Conservation (phyloP, 257 asterid genomes). For the Solanum pinnatisectum region DNA sequence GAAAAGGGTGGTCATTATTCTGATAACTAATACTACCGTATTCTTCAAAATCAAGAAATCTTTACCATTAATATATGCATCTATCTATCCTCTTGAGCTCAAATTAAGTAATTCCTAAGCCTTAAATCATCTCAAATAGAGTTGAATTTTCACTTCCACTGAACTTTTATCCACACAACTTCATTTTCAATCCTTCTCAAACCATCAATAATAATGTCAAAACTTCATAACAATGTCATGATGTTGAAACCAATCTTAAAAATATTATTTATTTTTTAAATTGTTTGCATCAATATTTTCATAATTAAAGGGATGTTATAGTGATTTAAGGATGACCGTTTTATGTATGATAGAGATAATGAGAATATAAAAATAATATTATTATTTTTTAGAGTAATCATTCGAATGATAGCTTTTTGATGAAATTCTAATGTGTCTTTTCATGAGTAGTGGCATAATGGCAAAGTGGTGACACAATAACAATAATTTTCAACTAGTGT, state of each 20-base stretch:
- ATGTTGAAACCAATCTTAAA: not conserved
- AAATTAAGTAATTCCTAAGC: not conserved
- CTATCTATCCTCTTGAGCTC: not conserved
- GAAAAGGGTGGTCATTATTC: not conserved
- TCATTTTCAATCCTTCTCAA: not conserved
- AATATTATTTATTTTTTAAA: not conserved
- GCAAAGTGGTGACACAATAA: not conserved
- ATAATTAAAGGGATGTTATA: not conserved
- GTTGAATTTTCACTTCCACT: not conserved
- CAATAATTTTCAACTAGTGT: not conserved
- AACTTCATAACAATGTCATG: not conserved
- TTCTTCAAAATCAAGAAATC: not conserved
- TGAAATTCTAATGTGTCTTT: not conserved
- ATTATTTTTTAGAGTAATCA: too few relatives aligned
- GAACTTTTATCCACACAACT: not conserved
- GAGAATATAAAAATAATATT: not conserved
- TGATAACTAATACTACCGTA: not conserved
- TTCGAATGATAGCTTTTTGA: not conserved
- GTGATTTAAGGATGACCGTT: not conserved
- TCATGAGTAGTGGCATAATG: not conserved
- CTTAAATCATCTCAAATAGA: not conserved
- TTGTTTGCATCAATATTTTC: not conserved
- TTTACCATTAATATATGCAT: not conserved
- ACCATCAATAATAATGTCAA: not conserved
- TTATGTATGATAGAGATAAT: not conserved